Conservation (phyloP, 2,329 filamentous ascomycete species). For the Trichoderma breve region DNA sequence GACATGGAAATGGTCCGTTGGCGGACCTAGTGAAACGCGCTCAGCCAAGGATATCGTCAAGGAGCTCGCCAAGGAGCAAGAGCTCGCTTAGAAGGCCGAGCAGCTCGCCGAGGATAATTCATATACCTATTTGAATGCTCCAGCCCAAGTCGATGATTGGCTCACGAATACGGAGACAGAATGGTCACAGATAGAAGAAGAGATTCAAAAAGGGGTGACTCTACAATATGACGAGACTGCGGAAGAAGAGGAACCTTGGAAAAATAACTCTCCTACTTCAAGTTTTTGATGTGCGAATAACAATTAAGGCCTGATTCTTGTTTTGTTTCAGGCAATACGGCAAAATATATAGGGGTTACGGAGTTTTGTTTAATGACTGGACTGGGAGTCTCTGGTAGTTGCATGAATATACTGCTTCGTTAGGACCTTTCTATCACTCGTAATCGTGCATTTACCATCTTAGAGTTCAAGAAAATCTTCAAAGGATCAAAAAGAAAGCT, state of each 20-base stretch:
- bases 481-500: background rate
- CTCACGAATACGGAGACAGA: background rate
- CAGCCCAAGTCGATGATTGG: background rate
- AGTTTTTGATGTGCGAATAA: background rate
- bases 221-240: background rate
- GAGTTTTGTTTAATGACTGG: background rate
- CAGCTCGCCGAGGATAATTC: background rate
- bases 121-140: background rate
- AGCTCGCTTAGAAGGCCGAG: conserved; percentile 23
- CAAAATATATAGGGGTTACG: background rate
- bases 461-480: background rate
- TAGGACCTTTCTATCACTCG: background rate
- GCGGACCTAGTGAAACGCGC: conserved; percentile 19
- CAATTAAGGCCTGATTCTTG: background rate
- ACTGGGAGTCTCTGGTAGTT: background rate
- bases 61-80: conserved; percentile 21
- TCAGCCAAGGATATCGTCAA: conserved; percentile 28
- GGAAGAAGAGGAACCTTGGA: background rate
- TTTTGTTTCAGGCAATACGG: background rate
- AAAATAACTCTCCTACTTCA: background rate
- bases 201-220: background rate
- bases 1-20: conserved; percentile 34
- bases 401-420: background rate
- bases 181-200: background rate
- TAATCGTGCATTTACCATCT: background rate